Conservation (phyloP, 192 early-diverging fungal genomes). For the Geranomyces michiganensis region DNA sequence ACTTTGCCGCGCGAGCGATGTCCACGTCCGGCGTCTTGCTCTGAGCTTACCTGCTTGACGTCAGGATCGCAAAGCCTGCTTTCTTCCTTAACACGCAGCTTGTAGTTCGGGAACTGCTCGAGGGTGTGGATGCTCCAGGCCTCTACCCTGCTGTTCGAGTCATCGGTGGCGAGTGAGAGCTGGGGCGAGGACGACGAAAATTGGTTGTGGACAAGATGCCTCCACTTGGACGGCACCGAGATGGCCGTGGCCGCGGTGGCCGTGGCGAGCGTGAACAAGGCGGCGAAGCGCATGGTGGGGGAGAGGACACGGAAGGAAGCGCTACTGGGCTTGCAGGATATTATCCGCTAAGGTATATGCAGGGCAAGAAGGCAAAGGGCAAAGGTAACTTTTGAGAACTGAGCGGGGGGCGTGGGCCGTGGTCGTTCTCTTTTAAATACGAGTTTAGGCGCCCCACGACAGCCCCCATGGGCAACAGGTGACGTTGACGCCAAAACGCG, state of each 20-base stretch:
- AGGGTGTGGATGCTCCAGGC: slow-evolving; percentile 40
- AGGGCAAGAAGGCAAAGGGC: no score
- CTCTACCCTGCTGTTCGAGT: slow-evolving; percentile 6
- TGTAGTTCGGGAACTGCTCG: slow-evolving; percentile 45
- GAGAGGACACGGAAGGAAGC: no score
- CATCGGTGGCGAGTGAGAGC: background rate
- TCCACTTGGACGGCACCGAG: slow-evolving; percentile 22
- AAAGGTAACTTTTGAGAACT: no score
- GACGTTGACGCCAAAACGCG: no score
- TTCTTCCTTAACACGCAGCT: slow-evolving; percentile 45
- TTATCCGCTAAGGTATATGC: no score
- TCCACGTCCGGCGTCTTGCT: no score
- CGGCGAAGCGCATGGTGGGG: slow-evolving; percentile 22
- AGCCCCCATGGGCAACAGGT: no score
- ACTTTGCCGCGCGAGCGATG: background rate
- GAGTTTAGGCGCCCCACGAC: no score
- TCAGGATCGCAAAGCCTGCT: slow-evolving; percentile 76
- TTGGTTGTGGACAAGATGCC: slow-evolving; percentile 19
- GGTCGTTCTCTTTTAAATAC: no score
- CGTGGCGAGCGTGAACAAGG: slow-evolving; percentile 22
- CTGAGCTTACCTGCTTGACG: slow-evolving; percentile 73
- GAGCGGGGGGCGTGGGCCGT: no score
- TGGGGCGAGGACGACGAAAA: slow-evolving; percentile 13
- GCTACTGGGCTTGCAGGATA: no score
- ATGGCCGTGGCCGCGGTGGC: slow-evolving; percentile 21